These are phyloP conservation scores for Globisporangium takayamanum DNA, from an alignment of 352 stramenopile genomes.

Conservation along the genomic window DNA sequence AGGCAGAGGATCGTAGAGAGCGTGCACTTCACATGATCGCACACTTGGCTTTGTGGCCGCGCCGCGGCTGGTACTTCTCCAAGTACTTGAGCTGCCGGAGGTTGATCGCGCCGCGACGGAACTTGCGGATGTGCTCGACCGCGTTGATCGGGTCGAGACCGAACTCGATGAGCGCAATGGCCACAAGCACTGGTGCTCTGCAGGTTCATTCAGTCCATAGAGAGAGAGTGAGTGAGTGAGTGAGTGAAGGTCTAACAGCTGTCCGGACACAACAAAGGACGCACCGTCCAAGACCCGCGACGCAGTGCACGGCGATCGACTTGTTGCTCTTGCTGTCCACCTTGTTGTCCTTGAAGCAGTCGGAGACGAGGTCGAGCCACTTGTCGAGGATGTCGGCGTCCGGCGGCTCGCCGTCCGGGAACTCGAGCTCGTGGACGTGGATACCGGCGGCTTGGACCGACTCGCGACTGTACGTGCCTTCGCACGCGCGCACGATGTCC, in stretches of 20 bases:
- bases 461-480: slow-evolving; percentile 90
- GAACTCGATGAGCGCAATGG: slow-evolving; percentile 97
- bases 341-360: slow-evolving; percentile 89
- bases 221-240: slow-evolving; percentile 9
- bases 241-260: neutral
- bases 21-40: slow-evolving; percentile 64
- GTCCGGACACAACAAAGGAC: slow-evolving; percentile 8
- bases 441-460: slow-evolving; percentile 94
- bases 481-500: slow-evolving; percentile 93
- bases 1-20: too few species aligned
- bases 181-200: slow-evolving; percentile 94
- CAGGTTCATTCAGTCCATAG: neutral
- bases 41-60: slow-evolving; percentile 74
- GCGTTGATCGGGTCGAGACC: slow-evolving; percentile 94
- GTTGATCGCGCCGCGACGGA: slow-evolving; percentile 96
- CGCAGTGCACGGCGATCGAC: slow-evolving; percentile 97
- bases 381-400: slow-evolving; percentile 89
- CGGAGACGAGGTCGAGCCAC: slow-evolving; percentile 94
- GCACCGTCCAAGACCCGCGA: slow-evolving; percentile 93
- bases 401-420: slow-evolving; percentile 93
- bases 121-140: slow-evolving; percentile 95
- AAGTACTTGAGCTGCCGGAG: slow-evolving; percentile 97
- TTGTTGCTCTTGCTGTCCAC: slow-evolving; percentile 59
- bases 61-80: slow-evolving; percentile 90
- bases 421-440: slow-evolving; percentile 92